phyloP scores from a whole-genome alignment of 495 filamentous ascomycete genomes.

The Penicillium parvum region DNA sequence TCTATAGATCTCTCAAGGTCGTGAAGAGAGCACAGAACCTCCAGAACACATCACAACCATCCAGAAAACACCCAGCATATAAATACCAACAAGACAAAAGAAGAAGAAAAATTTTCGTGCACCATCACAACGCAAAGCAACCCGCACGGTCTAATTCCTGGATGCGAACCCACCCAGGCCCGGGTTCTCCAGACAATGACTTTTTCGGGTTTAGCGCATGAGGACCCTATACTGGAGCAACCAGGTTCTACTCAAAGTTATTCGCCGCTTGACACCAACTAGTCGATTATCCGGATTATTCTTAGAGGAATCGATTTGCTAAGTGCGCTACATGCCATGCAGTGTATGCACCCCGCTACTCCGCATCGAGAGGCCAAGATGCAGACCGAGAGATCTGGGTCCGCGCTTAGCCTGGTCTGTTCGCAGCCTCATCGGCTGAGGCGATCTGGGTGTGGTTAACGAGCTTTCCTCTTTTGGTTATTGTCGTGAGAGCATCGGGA shows the following conservation, averaged over 20 bases:
- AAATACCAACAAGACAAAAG: background rate
- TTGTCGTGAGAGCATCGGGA: background rate
- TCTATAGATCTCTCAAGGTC: background rate
- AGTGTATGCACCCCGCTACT: slow-evolving; percentile 10
- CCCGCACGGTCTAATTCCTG: slow-evolving; percentile 1
- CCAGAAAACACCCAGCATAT: too few relatives aligned
- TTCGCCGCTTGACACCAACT: background rate
- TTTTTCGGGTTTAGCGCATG: slow-evolving; percentile 22
- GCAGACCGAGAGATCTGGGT: background rate
- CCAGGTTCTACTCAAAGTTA: slow-evolving; percentile 3
- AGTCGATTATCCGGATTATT: slow-evolving; percentile 6
- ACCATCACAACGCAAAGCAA: background rate
- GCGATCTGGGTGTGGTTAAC: background rate
- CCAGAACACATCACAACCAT: too few relatives aligned
- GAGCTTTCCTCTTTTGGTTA: background rate
- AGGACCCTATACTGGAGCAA: background rate
- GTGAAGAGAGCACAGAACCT: background rate
- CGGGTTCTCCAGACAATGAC: slow-evolving; percentile 24
- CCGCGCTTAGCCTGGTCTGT: background rate
- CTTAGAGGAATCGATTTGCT: slow-evolving; percentile 19
- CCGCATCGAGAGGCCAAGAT: background rate
- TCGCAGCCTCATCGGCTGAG: background rate
- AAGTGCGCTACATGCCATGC: slow-evolving; percentile 7
- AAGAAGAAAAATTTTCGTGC: slow-evolving; percentile 1
- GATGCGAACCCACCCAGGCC: slow-evolving; percentile 7